These are phyloP conservation scores for Raphanus raphanistrum DNA, from an alignment of 345 rosid species.

Conservation along the genomic window DNA sequence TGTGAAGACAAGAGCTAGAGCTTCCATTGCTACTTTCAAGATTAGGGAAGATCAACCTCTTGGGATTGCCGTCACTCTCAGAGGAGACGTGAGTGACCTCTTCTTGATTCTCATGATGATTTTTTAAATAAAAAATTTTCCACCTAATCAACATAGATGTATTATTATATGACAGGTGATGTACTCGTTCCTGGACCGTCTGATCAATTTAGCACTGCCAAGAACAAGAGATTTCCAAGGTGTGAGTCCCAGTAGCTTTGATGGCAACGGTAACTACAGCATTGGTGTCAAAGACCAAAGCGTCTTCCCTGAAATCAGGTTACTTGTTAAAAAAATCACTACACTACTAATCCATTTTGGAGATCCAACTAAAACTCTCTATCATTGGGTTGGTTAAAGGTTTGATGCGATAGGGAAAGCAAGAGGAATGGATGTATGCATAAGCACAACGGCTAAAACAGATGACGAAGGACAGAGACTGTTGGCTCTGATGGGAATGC, in stretches of 20 bases:
- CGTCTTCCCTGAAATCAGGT: conserved; percentile 80
- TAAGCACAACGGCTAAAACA: conserved; percentile 67
- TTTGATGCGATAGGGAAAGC: conserved; percentile 69
- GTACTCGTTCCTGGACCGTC: conserved; percentile 89
- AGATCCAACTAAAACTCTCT: background rate
- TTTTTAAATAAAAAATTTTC: too few relatives aligned
- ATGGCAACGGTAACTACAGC: conserved; percentile 92
- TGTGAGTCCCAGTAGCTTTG: conserved; percentile 76
- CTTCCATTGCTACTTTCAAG: conserved; percentile 83
- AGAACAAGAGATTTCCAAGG: conserved; percentile 95
- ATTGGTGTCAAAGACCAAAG: conserved; percentile 79
- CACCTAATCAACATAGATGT: background rate
- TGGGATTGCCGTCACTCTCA: conserved; percentile 83
- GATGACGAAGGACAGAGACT: conserved; percentile 82
- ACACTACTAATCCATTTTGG: too few relatives aligned
- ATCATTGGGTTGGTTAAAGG: conserved; percentile 4
- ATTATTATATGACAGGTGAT: conserved; percentile 55
- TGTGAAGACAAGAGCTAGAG: conserved; percentile 74
- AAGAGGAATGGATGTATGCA: conserved; percentile 95
- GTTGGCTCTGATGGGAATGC: conserved; percentile 95
- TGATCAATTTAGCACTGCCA: conserved; percentile 89
- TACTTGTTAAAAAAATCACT: background rate
- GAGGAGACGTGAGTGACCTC: conserved; percentile 69
- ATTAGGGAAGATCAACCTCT: conserved; percentile 90
- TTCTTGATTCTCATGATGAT: too few relatives aligned